Conservation (phyloP, 441 rosid species). For the Iberis amara region DNA sequence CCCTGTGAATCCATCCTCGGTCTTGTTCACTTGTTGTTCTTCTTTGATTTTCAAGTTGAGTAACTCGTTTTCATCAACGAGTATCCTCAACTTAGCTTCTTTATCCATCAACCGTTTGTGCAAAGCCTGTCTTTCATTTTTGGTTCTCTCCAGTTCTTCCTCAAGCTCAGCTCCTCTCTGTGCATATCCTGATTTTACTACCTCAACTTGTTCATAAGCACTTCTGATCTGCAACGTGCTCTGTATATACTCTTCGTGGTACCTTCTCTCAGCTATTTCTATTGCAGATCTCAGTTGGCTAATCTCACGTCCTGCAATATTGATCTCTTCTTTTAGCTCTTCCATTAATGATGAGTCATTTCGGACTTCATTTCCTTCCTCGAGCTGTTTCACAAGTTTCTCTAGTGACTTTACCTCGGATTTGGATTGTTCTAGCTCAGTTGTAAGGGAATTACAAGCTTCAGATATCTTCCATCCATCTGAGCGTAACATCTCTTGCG, state of each 20-base stretch:
- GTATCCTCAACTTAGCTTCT: constrained; percentile 46
- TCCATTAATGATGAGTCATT: constrained; percentile 36
- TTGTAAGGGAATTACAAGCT: constrained; percentile 43
- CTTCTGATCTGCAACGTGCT: constrained; percentile 79
- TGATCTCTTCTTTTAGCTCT: constrained; percentile 54
- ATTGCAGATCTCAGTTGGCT: constrained; percentile 57
- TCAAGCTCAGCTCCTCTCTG: constrained; percentile 43
- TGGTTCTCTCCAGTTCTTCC: constrained; percentile 39
- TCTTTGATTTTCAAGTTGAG: constrained; percentile 36
- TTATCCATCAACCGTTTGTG: constrained; percentile 43
- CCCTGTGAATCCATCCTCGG: constrained; percentile 35
- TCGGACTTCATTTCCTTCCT: constrained; percentile 27
- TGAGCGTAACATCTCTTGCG: constrained; percentile 51
- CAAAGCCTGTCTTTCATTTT: constrained; percentile 39
- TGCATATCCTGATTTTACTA: constrained; percentile 37
- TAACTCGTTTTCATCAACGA: constrained; percentile 37
- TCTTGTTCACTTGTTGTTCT: constrained; percentile 30
- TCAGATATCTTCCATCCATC: constrained; percentile 58
- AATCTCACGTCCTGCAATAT: constrained; percentile 48
- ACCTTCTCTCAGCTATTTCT: constrained; percentile 70
- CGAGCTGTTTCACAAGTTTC: constrained; percentile 54
- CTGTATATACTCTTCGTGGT: constrained; percentile 77
- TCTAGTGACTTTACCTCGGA: constrained; percentile 56
- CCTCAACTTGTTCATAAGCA: constrained; percentile 72
- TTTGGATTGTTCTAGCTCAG: constrained; percentile 65